phyloP scores from a whole-genome alignment of 75 land plant species.

The Sequoiadendron giganteum region DNA sequence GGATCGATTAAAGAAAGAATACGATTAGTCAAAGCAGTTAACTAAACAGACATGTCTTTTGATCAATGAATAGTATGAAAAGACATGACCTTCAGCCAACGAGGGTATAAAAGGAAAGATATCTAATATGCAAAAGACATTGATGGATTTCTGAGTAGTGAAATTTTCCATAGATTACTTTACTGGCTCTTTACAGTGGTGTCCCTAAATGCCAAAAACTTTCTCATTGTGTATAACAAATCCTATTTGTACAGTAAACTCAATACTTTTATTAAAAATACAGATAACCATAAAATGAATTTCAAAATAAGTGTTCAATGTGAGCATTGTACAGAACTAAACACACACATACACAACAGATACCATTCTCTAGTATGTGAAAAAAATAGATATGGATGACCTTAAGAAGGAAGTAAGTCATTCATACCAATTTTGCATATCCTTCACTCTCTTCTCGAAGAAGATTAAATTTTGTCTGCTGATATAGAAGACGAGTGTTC shows the following conservation, averaged over 20 bases:
- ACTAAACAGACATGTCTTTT: too few species aligned
- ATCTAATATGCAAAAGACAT: too few species aligned
- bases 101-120: too few species aligned
- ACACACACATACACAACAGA: neutral
- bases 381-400: neutral
- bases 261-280: neutral
- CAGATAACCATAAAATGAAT: neutral
- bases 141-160: too few species aligned
- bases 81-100: too few species aligned
- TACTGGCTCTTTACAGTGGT: neutral
- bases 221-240: neutral
- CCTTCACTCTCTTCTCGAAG: conserved; percentile 99
- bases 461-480: conserved; percentile 99
- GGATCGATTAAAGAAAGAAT: too few species aligned
- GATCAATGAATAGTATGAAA: too few species aligned
- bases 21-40: too few species aligned
- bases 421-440: conserved; percentile 94
- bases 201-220: neutral
- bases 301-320: neutral
- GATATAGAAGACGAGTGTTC: conserved; percentile 96
- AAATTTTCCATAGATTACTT: neutral
- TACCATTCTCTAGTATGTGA: neutral
- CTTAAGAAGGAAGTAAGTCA: neutral
- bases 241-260: neutral
- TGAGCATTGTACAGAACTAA: neutral